Evolutionary conservation across 345 rosid genomes (phyloP).

Genomic region (Brassica carinata): DNA sequence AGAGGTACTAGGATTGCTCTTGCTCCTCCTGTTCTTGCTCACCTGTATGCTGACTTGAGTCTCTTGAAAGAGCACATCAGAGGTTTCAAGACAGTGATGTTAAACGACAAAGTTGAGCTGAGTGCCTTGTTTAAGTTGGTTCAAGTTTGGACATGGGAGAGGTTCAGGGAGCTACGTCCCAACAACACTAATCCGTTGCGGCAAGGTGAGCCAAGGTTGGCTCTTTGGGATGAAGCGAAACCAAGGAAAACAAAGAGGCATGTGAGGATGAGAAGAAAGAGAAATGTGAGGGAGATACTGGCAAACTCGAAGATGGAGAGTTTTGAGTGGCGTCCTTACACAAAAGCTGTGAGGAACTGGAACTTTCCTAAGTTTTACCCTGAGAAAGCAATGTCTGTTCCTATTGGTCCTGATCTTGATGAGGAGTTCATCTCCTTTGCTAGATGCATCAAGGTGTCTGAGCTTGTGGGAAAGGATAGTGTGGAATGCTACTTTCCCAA

Average conservation of each 20-base stretch:
- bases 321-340: conserved; percentile 57
- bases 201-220: conserved; percentile 43
- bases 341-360: conserved; percentile 32
- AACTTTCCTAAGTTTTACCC: conserved; percentile 32
- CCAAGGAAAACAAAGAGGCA: neutral
- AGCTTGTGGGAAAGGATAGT: conserved; percentile 46
- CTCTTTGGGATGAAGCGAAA: conserved; percentile 37
- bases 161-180: conserved; percentile 41
- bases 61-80: conserved; percentile 32
- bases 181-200: conserved; percentile 16
- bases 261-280: neutral
- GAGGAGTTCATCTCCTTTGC: conserved; percentile 42
- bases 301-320: conserved; percentile 27
- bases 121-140: conserved; percentile 44
- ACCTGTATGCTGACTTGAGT: conserved; percentile 45
- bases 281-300: conserved; percentile 27
- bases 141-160: conserved; percentile 60
- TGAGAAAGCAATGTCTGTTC: conserved; percentile 28
- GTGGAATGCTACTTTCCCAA: conserved; percentile 52
- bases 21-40: conserved; percentile 50
- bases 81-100: neutral
- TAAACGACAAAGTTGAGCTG: conserved; percentile 1
- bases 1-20: conserved; percentile 45
- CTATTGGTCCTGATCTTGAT: conserved; percentile 15
- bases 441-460: conserved; percentile 39